Base-by-base conservation (phyloP, 2,329 filamentous ascomycete species). In the Cladosporium sp. region DNA sequence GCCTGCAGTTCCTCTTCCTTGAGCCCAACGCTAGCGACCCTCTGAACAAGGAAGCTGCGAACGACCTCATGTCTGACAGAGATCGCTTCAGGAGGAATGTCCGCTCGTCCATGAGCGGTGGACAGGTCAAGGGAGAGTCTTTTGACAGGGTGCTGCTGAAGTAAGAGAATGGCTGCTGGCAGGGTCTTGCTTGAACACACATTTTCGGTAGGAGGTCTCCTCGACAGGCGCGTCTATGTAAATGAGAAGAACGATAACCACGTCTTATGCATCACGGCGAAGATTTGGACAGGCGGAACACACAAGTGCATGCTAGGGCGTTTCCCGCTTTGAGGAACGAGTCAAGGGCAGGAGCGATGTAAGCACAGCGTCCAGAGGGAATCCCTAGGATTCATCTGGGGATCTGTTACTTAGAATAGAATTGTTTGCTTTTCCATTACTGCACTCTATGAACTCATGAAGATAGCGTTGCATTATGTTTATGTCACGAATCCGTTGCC, bases 11-110 rank as follows among this genome's bases (percentile, higher is more conserved):
- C 71, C 82, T 99, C 52, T 99, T 99, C 81, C 86, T 97, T 61
- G 94, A 99, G 73, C 94, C 94, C 17, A 99, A 99, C 71, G 91
- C 94, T 9, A 92, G 89, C 49, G 94, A 99, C 71, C 94, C 94
- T n/a, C 78, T 99, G 60, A 99, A 99, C 76, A 97, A 99, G 79
- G 93, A 97, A 69, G 94, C 94, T 0, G 94, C 94, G 3, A 91
- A 97, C 61, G 94, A 97, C 70, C 79, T 99, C 65, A 86, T 93
- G 67, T 80, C 81, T 48, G 96, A 94, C 73, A 80, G 91, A 36
- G 94, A 97, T 55, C 84, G 81, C 28, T 99, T 99, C 77, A 94
- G 92, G 80, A 82, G 91, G 60, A 97, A 97, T 70, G 94, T 97
- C 37, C 83, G 89, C 68, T 82, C 81, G 20, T 50, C 45, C 24